Evolutionary conservation across 768 basidiomycete genomes (phyloP), one percentile per base, ranked within the genome.

Genomic region (Russula olivacea): DNA sequence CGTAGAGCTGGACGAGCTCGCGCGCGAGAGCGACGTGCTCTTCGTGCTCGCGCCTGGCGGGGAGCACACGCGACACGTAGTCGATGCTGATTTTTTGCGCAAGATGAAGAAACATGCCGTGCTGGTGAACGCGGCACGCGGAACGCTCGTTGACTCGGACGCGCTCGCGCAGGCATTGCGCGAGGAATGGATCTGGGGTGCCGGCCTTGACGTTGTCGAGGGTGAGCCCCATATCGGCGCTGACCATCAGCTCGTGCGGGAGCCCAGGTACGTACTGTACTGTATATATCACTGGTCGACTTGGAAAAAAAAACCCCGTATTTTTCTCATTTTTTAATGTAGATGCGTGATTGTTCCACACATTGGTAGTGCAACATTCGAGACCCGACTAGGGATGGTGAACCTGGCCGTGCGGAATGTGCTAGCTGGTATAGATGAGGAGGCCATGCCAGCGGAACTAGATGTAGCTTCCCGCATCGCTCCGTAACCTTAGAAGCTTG

Each of bases 151-250:
- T 8, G 93, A 99, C 72, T 91, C 91, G 0, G 84, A 89, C 53
- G 96, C 95, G 14, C 80, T 99, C 10, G 89, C 88, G 2, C 83
- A 80, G 64, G 96, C 95, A 2, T 75, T 98, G 48, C 72, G 77
- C 51, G 84, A 88, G 64, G 81, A 81, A 3, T 86, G 87, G 84
- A 89, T 99, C 25, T 95, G 88, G 81, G 94, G 86, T 25, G 97
- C 97, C 0, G 96, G 93, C 0, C 69, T 99, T 12, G 96, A 99
- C 72, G 96, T 98, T 40, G 85, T 98, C 8, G 91, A 93, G 67
- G 93, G 93, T 21, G 95, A 98, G 72, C 95, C 95, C 0, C 74
- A 86, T 50, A 79, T 99, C 30, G 68, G 74, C 0, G 72, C 75
- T 2, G 86, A 89, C 65, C 94, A 99, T 71, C 87, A 89, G 3